These are phyloP conservation scores for Hymenoscyphus fraxineus DNA, from an alignment of 2,329 filamentous ascomycete genomes.

Conservation along the genomic window DNA sequence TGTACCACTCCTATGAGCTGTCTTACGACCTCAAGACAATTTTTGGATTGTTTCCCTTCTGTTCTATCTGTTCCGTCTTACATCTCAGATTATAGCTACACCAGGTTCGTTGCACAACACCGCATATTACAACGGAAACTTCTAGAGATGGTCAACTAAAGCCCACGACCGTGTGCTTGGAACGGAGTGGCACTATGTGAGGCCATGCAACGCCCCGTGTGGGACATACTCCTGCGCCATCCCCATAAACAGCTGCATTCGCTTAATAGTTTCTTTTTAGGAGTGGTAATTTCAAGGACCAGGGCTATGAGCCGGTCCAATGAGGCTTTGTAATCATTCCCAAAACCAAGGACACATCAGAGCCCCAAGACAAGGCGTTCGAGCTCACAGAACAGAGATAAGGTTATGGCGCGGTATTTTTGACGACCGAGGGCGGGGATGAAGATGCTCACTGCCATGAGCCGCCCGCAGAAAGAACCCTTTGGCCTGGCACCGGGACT, in stretches of 20 bases:
- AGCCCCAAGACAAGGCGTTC: background rate
- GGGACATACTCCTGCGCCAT: constrained; percentile 11
- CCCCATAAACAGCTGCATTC: constrained; percentile 9
- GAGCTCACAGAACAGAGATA: background rate
- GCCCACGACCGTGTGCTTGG: constrained; percentile 14
- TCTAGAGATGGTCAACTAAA: background rate
- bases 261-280: constrained; percentile 9
- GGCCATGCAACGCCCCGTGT: background rate
- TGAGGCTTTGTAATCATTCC: background rate
- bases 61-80: background rate
- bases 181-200: constrained; percentile 9
- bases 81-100: background rate
- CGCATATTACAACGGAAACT: constrained; percentile 7
- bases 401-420: constrained; percentile 1
- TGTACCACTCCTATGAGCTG: background rate
- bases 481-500: background rate
- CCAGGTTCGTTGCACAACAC: background rate
- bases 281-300: background rate
- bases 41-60: background rate
- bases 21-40: constrained; percentile 13
- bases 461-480: background rate
- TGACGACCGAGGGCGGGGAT: constrained; percentile 4
- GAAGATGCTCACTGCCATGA: background rate
- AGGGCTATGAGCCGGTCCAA: background rate
- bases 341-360: background rate